These are phyloP conservation scores for Syzygium grande DNA, from an alignment of 345 rosid species.

Conservation along the genomic window DNA sequence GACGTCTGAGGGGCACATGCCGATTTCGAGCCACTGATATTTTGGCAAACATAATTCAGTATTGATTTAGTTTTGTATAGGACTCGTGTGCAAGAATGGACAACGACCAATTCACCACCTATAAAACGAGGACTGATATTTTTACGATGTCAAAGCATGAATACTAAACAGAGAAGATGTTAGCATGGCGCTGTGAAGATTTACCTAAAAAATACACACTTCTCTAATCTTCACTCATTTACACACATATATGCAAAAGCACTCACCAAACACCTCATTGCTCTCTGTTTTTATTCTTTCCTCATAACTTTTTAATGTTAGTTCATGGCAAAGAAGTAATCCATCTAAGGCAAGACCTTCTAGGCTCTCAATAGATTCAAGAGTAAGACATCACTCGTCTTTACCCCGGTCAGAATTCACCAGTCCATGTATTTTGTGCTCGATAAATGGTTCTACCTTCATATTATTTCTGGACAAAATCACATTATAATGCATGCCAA, in stretches of 20 bases:
- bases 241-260: too few species aligned
- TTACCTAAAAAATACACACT: too few species aligned
- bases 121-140: too few species aligned
- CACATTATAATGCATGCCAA: constrained; percentile 54
- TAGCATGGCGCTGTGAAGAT: too few species aligned
- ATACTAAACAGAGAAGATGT: too few species aligned
- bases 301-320: neutral
- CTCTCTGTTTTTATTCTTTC: neutral
- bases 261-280: neutral
- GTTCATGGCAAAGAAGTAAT: constrained; percentile 65
- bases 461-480: constrained; percentile 21
- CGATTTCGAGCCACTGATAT: too few species aligned
- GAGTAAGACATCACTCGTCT: constrained; percentile 51
- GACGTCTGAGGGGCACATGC: neutral
- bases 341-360: constrained; percentile 66
- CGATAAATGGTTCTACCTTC: constrained; percentile 43
- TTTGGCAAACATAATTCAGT: too few species aligned
- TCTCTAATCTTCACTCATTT: too few species aligned
- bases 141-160: too few species aligned
- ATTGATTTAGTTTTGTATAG: too few species aligned
- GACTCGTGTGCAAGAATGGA: too few species aligned
- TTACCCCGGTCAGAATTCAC: constrained; percentile 52
- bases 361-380: constrained; percentile 21
- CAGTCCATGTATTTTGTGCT: constrained; percentile 61
- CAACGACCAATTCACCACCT: too few species aligned